Conservation (phyloP, 73 alveolate genomes). For the Paraurostyla sp. region DNA sequence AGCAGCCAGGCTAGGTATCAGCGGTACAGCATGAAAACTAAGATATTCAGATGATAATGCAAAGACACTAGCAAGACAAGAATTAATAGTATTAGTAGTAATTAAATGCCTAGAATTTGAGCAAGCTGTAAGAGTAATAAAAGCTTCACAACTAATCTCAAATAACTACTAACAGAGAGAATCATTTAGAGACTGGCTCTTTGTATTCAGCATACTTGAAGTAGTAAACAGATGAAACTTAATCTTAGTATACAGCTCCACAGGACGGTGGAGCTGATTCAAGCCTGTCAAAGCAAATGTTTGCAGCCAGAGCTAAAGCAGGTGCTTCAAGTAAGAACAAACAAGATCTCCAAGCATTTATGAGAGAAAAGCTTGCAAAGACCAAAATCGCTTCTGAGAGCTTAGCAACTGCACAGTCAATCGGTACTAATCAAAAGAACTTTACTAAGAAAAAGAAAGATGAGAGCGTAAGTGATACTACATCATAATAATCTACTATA, state of each 20-base stretch:
- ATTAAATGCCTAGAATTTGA: too few relatives aligned
- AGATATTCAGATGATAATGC: neutral
- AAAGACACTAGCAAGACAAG: conserved; percentile 8
- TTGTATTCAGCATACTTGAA: neutral
- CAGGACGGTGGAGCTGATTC: neutral
- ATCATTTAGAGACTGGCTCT: neutral
- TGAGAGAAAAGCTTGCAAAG: conserved; percentile 50
- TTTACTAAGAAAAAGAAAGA: conserved; percentile 19
- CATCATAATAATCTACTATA: neutral
- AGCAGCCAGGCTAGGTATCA: neutral
- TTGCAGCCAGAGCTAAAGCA: neutral
- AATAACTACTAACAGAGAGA: neutral
- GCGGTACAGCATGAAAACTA: neutral
- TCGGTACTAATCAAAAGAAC: neutral
- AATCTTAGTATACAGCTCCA: neutral
- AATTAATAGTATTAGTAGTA: too few relatives aligned
- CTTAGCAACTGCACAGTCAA: neutral
- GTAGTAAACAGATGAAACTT: conserved; percentile 6
- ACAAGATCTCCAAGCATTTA: conserved; percentile 26
- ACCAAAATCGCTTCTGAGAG: conserved; percentile 52
- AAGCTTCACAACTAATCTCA: neutral
- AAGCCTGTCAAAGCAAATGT: neutral
- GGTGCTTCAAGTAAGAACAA: neutral
- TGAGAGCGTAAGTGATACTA: neutral
- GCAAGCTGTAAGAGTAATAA: too few relatives aligned